A percentile compares a stretch with the other conserved stretches of the same genome.
phyloP scores from a whole-genome alignment of 2,329 filamentous ascomycete genomes.

The Atkinsonella texensis region DNA sequence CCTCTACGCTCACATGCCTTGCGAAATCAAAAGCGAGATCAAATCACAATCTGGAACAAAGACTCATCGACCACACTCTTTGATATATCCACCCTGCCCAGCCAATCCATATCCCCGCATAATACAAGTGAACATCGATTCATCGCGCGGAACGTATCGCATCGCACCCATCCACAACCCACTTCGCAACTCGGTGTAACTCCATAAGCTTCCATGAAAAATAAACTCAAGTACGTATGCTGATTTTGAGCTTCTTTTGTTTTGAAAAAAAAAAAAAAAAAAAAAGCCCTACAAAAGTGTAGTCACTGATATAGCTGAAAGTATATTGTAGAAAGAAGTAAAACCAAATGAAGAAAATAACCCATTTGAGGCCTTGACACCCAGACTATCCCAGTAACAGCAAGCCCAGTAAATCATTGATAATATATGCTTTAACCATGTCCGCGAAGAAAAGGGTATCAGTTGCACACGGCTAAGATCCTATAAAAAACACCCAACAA shows the following conservation, averaged over 20 bases:
- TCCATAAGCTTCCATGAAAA: neutral
- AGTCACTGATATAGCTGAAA: too few species aligned
- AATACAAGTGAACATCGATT: neutral
- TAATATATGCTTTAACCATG: neutral
- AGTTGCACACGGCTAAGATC: neutral
- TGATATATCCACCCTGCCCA: neutral
- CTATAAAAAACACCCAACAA: neutral
- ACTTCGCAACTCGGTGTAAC: neutral
- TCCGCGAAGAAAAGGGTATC: conserved; percentile 8
- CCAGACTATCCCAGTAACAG: too few species aligned
- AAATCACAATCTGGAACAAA: too few species aligned
- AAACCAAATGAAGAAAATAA: too few species aligned
- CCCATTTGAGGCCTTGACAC: too few species aligned
- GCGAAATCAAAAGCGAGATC: too few species aligned
- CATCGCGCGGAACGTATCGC: neutral
- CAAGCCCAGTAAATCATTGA: neutral
- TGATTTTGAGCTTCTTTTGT: too few species aligned
- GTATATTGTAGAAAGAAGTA: too few species aligned
- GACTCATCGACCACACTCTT: too few species aligned
- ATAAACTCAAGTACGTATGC: neutral
- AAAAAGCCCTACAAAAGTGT: too few species aligned
- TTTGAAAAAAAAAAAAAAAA: too few species aligned
- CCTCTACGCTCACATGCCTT: too few species aligned
- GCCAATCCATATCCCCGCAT: neutral
- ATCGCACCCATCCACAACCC: neutral